Evolutionary conservation across 345 rosid species (phyloP).

Genomic region (Acer negundo): DNA sequence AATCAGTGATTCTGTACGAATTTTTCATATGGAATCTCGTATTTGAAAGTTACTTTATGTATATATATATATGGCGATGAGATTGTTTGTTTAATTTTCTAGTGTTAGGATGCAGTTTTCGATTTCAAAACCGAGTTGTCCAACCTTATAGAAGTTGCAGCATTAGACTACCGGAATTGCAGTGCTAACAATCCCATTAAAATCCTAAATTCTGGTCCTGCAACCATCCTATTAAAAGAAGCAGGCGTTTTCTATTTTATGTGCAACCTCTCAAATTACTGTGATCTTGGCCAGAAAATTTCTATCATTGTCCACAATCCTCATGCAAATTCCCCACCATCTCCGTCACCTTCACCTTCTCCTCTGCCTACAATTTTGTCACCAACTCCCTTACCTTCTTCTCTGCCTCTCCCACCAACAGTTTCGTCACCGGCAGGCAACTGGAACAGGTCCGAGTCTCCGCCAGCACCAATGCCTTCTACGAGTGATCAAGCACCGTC

Average conservation of each 20-base stretch:
- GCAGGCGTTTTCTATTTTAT: constrained; percentile 40
- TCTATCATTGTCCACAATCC: constrained; percentile 22
- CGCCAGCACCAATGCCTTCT: neutral
- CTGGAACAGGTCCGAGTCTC: neutral
- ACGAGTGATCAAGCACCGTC: neutral
- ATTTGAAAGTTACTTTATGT: too few species aligned
- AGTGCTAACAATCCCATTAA: constrained; percentile 27
- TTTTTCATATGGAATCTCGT: too few species aligned
- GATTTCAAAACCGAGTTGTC: constrained; percentile 34
- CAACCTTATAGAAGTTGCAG: constrained; percentile 44
- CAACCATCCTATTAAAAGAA: constrained; percentile 19
- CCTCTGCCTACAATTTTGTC: neutral
- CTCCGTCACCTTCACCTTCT: neutral
- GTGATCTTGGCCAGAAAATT: constrained; percentile 45
- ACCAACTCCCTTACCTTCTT: constrained; percentile 2
- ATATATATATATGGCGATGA: too few species aligned
- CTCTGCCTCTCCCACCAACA: neutral
- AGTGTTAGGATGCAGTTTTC: constrained; percentile 24
- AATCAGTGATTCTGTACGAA: too few species aligned
- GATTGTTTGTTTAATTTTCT: neutral
- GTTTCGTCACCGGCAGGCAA: neutral
- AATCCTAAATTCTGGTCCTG: constrained; percentile 30
- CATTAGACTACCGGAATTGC: constrained; percentile 37
- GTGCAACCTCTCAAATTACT: constrained; percentile 47
- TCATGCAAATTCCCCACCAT: neutral